Conservation (phyloP, 352 stramenopile species). For the Pythium rishiriense region DNA sequence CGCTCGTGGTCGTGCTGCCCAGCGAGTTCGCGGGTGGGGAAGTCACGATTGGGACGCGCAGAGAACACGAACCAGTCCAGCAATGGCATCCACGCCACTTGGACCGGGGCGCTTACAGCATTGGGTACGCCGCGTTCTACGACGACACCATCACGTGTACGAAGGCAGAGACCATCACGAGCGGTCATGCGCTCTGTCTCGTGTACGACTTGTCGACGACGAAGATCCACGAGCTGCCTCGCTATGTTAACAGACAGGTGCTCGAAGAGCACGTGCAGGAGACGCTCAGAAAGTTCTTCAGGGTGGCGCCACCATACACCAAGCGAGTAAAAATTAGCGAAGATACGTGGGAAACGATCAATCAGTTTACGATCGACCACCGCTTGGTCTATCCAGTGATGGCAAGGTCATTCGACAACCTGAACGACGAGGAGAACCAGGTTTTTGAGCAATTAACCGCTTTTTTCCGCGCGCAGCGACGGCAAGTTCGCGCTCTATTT, state of each 20-base stretch:
- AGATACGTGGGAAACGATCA: not conserved
- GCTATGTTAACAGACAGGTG: not conserved
- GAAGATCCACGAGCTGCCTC: not conserved
- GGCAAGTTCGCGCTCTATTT: not conserved
- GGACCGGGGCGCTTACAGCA: not conserved
- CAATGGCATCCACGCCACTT: too few relatives aligned
- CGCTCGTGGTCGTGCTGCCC: not conserved
- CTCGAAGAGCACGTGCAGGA: not conserved
- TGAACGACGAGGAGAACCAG: not conserved
- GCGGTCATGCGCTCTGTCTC: slow-evolving; percentile 1
- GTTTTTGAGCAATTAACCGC: not conserved
- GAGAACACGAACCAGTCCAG: too few relatives aligned
- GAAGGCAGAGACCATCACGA: not conserved
- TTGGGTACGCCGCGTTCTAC: slow-evolving; percentile 4
- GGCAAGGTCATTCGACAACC: not conserved
- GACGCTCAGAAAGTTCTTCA: slow-evolving; percentile 2
- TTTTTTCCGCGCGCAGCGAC: not conserved
- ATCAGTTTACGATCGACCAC: not conserved
- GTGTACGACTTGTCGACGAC: slow-evolving; percentile 13
- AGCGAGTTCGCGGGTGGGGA: not conserved
- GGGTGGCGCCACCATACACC: not conserved
- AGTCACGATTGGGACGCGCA: too few relatives aligned
- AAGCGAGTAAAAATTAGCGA: slow-evolving; percentile 1
- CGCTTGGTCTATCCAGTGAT: not conserved
- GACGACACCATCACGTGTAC: not conserved